Conservation (phyloP, 805 yeast genomes). For the Candida sphagnicola region DNA sequence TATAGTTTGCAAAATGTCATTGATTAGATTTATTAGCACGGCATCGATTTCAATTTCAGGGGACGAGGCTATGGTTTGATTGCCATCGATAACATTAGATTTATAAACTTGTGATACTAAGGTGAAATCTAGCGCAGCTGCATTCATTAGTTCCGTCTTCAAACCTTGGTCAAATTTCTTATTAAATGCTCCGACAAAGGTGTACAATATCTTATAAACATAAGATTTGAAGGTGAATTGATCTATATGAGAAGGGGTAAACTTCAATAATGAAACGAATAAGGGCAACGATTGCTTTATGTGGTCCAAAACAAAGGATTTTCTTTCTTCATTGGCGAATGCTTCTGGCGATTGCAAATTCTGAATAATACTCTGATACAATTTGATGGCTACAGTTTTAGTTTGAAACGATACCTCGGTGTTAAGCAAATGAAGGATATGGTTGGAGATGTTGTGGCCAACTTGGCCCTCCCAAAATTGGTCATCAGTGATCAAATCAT, state of each 20-base stretch:
- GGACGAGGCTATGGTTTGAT: background rate
- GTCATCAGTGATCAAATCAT: constrained; percentile 80
- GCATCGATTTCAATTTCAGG: constrained; percentile 11
- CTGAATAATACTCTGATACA: constrained; percentile 50
- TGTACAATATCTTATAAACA: constrained; percentile 23
- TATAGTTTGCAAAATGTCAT: constrained; percentile 30
- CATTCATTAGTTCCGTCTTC: constrained; percentile 11
- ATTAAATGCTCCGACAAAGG: constrained; percentile 25
- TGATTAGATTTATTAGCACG: constrained; percentile 18
- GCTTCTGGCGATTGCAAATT: constrained; percentile 53
- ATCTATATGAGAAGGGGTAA: constrained; percentile 5
- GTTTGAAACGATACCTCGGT: constrained; percentile 29
- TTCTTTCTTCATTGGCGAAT: constrained; percentile 32
- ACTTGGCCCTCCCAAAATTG: constrained; percentile 78
- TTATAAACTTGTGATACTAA: constrained; percentile 11
- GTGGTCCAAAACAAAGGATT: constrained; percentile 27
- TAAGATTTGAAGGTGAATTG: constrained; percentile 22
- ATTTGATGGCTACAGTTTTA: constrained; percentile 35
- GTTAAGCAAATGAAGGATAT: constrained; percentile 42
- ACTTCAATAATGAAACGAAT: constrained; percentile 15
- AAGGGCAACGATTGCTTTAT: constrained; percentile 14
- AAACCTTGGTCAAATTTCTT: constrained; percentile 16
- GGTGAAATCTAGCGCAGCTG: constrained; percentile 22
- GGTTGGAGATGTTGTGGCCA: constrained; percentile 51
- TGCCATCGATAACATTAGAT: constrained; percentile 10